A percentile compares a stretch with the other conserved stretches of the same genome.
Evolutionary conservation across 2,329 filamentous ascomycete genomes (phyloP).

Genomic region (Penicillium sp.): DNA sequence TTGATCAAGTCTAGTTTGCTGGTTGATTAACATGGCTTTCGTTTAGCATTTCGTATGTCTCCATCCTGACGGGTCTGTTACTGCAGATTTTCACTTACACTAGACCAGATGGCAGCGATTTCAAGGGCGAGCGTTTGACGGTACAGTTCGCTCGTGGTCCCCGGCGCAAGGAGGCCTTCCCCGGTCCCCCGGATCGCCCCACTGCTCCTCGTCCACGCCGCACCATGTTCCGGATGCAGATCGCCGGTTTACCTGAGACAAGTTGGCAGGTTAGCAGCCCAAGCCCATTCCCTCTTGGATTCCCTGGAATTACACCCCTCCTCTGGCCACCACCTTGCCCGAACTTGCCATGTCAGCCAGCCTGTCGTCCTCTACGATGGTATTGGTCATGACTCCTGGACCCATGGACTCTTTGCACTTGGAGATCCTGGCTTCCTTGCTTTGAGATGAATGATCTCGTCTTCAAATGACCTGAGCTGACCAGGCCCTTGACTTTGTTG

Average conservation of each 20-base stretch:
- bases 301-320: slow-evolving; percentile 16
- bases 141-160: slow-evolving; percentile 96
- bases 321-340: slow-evolving; percentile 15
- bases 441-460: neutral
- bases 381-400: slow-evolving; percentile 9
- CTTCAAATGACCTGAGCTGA: slow-evolving; percentile 2
- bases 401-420: slow-evolving; percentile 8
- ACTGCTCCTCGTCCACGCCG: slow-evolving; percentile 73
- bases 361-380: slow-evolving; percentile 9
- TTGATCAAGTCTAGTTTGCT: slow-evolving; percentile 6
- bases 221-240: slow-evolving; percentile 94
- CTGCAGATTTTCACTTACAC: slow-evolving; percentile 31
- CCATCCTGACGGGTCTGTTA: slow-evolving; percentile 30
- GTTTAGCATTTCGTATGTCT: slow-evolving; percentile 53
- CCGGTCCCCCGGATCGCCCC: slow-evolving; percentile 57
- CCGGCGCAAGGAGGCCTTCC: slow-evolving; percentile 61
- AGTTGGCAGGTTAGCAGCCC: slow-evolving; percentile 97
- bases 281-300: slow-evolving; percentile 30
- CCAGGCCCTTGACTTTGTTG: no score
- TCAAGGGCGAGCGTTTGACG: slow-evolving; percentile 95
- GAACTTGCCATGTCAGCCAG: slow-evolving; percentile 9
- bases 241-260: slow-evolving; percentile 96
- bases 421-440: slow-evolving; percentile 2
- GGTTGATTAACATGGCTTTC: neutral
- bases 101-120: slow-evolving; percentile 79